These are phyloP conservation scores for Candida golubevii DNA, from an alignment of 805 yeast species.

Conservation along the genomic window DNA sequence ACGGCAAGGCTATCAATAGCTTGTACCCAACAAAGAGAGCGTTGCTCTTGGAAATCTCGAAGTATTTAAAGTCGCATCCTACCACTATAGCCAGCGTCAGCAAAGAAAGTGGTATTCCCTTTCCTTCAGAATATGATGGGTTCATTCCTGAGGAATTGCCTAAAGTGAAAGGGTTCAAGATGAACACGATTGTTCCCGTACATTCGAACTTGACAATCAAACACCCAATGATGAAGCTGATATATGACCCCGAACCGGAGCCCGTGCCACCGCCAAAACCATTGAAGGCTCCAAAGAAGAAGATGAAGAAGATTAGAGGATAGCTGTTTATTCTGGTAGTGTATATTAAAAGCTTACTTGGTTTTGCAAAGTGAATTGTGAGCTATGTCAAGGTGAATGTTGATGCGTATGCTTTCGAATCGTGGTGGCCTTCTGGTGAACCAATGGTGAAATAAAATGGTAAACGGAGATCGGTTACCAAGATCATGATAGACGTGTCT, in stretches of 20 bases:
- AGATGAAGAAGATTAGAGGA: conserved; percentile 60
- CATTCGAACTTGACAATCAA: conserved; percentile 76
- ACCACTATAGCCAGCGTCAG: conserved; percentile 60
- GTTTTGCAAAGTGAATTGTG: too few relatives aligned
- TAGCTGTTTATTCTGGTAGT: conserved; percentile 10
- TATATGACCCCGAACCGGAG: conserved; percentile 51
- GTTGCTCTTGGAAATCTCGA: conserved; percentile 55
- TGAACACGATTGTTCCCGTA: conserved; percentile 87
- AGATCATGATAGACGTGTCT: too few relatives aligned
- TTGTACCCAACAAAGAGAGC: conserved; percentile 52
- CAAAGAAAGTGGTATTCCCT: conserved; percentile 49
- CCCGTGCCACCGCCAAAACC: conserved; percentile 33
- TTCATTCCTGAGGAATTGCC: conserved; percentile 62
- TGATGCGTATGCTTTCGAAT: too few relatives aligned
- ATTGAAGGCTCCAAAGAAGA: conserved; percentile 47
- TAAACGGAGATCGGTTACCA: too few relatives aligned
- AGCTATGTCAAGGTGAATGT: too few relatives aligned
- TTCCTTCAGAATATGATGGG: conserved; percentile 54
- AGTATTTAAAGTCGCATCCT: conserved; percentile 60
- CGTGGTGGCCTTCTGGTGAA: too few relatives aligned
- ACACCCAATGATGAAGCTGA: conserved; percentile 73
- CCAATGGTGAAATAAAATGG: too few relatives aligned
- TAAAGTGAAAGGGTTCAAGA: conserved; percentile 76
- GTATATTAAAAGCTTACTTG: too few relatives aligned
- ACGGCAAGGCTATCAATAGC: conserved; percentile 41